Base-by-base conservation (phyloP, 2,329 filamentous ascomycete species). In the Hypoxylon sp. region DNA sequence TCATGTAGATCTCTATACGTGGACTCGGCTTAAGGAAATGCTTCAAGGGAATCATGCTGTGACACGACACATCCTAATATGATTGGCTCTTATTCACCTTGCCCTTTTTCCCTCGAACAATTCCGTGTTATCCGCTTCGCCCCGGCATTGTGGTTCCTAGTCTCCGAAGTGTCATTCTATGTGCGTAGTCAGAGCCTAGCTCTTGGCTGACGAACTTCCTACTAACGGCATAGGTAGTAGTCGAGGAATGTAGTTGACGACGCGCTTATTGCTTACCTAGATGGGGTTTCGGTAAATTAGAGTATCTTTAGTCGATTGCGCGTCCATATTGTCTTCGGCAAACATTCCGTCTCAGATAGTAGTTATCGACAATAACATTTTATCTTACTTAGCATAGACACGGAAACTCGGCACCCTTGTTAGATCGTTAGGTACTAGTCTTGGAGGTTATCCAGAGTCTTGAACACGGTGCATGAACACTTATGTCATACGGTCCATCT, bases 31-130 rank as follows among this genome's bases (percentile, higher is more conserved):
- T 46, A 21, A 29, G 30, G 14, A 39, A 51, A 41, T 21, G 32
- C 23, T 39, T 39, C 23, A 43, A 57, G 58, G 65, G 57, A 65
- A 65, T 62, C 61, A 65, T 61, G 54, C 27, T 30, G 57, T 65
- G 65, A 68, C 65, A 68, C 65, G 61, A 65, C 52, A 48, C 21
- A n/a, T 50, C 25, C 5, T 32, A 30, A 55, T 57, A 8, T 53
- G 57, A 65, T 57, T 65, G 62, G 57, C 21, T 34, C 16, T 23
- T 21, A 29, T 32, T n/a, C 7, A 46, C n/a, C 61, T 43, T 30
- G 19, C 30, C 27, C 41, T 29, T 53, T 46, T 32, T 45, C 45
- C 41, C 60, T 27, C 52, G n/a, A n/a, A n/a, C 53, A 29, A 27
- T 60, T 54, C 50, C 55, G 55, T 62, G 27, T 51, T 14, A 55